Evolutionary conservation across 345 rosid genomes (phyloP), one percentile per base, ranked within the genome.

Genomic region (Balakata baccata): DNA sequence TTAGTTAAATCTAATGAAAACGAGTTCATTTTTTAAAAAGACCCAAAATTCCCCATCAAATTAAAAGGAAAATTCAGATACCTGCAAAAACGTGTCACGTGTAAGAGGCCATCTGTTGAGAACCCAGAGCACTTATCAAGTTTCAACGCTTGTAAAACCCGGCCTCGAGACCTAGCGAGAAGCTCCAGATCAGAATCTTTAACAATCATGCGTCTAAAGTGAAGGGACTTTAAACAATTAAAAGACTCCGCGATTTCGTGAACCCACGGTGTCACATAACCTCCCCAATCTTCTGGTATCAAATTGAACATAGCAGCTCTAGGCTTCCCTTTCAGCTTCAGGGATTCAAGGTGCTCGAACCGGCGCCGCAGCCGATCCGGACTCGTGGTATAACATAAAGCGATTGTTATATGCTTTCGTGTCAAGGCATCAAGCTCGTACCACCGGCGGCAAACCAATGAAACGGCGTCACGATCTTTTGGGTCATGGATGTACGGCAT

Each of bases 251-350:
- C 77, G 11, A 95, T 91, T 80, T 85, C 94, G 0, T 64, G 67
- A 9, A 90, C 88, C 98, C 98, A 95, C 0, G 96, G 97, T 4
- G 89, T 83, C 2, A 85, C 92, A 25, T 75, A 83, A 0, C 99
- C 99, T 3, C 99, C 99, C 99, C 99, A 92, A 72, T 92, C 86
- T 82, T 92, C 98, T 0, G 97, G 99, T 38, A 95, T 92, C 43
- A 90, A 77, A 70, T 91, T 92, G 62, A 95, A 92, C 98, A 95
- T 89, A n/a, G 98, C 97, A 0, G 98, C 97, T 70, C 99, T 51
- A 0, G 98, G 98, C 84, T 91, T 92, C 16, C 97, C 99, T 71
- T 95, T 95, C 45, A 95, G 74, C 79, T 86, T 87, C 66, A 95
- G 71, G n/a, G 99, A 95, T 75, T 89, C 96, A 10, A 95, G 78